Evolutionary conservation across 2,329 filamentous ascomycete genomes (phyloP), one percentile per base, ranked within the genome.

Genomic region (Alternaria sp.): DNA sequence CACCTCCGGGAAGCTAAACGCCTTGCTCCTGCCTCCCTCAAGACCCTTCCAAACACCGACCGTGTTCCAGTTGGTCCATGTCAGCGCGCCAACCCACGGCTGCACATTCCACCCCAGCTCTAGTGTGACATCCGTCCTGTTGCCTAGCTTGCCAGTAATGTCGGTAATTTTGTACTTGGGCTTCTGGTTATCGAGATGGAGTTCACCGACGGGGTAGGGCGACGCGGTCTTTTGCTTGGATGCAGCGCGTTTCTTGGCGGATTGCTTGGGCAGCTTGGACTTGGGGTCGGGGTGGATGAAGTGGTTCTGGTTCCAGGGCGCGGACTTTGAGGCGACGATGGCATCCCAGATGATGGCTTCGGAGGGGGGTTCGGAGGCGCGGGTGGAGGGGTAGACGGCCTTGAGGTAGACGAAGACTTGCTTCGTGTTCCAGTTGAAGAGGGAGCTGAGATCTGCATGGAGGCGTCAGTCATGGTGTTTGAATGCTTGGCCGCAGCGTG

Each of bases 391-490:
- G 77, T 90, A 91, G 59, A 85, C 90, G 58, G 95, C 95, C 59
- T 93, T 95, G 62, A 99, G 90, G 84, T 97, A 99, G 80, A 97
- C 90, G 83, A 98, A 99, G 75, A 99, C 84, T 83, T 98, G 93
- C 82, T 99, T 99, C 19, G 96, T 99, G 86, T 99, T 99, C 96
- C 95, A 99, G 77, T 92, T 97, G 87, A 98, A 98, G 73, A 99
- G 92, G 46, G 91, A 91, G 64, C 89, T 91, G 64, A 99, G 88
- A 83, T 99, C 95, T 85, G 66, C 9, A 59, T 12, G 10, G 30
- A 10, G 32, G 30, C 15, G 50, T 62, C 8, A 62, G 56, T 45
- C 9, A 13, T 15, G 17, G 11, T 49, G 17, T 59, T 32, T n/a
- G 40, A 21, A 17, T 1, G 32, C 44, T 13, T 44, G 12, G 15